Conservation (phyloP, 179 eudicot species). For the Gypsophila paniculata region DNA sequence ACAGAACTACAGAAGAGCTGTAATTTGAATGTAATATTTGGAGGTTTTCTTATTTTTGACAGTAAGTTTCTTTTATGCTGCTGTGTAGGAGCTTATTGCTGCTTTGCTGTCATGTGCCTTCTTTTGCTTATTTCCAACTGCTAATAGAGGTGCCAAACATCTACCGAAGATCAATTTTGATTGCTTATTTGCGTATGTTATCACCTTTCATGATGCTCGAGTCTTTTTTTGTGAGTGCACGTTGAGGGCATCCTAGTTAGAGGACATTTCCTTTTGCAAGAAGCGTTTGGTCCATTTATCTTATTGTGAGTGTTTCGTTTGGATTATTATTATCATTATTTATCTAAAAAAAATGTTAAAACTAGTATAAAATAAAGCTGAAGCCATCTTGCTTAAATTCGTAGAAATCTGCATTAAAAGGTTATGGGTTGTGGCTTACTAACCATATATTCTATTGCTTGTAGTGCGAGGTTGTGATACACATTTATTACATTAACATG, state of each 20-base stretch:
- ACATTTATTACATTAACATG: neutral
- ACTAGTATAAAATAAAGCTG: neutral
- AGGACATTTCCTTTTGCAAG: neutral
- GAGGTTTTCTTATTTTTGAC: neutral
- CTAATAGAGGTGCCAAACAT: constrained; percentile 61
- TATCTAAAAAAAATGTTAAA: neutral
- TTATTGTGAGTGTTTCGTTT: neutral
- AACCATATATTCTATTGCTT: neutral
- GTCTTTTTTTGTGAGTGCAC: neutral
- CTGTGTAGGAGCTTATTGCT: constrained; percentile 76
- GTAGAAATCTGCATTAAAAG: neutral
- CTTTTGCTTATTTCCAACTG: constrained; percentile 81
- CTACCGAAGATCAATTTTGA: constrained; percentile 89
- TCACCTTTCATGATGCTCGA: constrained; percentile 2
- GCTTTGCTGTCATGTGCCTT: constrained; percentile 84
- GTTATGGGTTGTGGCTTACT: neutral
- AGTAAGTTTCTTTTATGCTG: constrained; percentile 9
- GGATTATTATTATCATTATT: no score
- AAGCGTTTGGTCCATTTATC: neutral
- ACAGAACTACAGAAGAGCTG: neutral
- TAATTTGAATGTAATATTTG: neutral
- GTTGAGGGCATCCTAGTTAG: neutral
- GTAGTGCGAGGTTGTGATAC: neutral
- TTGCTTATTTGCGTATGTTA: constrained; percentile 80
- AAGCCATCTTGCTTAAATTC: neutral